Evolutionary conservation across 2,329 filamentous ascomycete genomes (phyloP), one percentile per base, ranked within the genome.

Genomic region (Talaromyces funiculosus): DNA sequence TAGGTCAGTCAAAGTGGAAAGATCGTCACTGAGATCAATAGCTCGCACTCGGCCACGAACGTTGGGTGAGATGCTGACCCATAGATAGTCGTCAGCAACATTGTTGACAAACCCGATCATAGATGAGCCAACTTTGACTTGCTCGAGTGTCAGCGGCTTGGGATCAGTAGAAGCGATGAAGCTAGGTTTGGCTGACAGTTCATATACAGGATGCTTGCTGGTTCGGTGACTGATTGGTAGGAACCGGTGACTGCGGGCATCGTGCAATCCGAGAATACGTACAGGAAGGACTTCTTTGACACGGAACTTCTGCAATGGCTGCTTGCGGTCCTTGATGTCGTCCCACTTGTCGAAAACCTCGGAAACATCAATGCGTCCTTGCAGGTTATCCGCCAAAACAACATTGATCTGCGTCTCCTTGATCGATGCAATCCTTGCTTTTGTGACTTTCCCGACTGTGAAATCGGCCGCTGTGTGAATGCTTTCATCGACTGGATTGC

Each of bases 361-460:
- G 1, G 94, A 95, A 5, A 94, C 85, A 70, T 97, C 93, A 62
- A 99, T 87, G 18, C 94, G 90, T n/a, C 93, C 94, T 71, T 95
- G 90, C 8, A 96, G 82, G 65, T 92, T 91, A 69, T 95, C 90
- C 45, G 90, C 88, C 55, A 97, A 82, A 66, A 90, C 85, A 5
- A 99, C 91, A 66, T 97, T 97, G 59, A 97, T 80, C 72, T 99
- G 94, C 0, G 93, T 97, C 53, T 88, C 87, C 75, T 96, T 96
- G 70, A 97, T 80, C 0, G 90, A 90, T n/a, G 84, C 84, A 47
- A 99, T 84, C 67, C 83, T 88, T 40, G 90, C 93, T 70, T 90
- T 91, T 7, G 87, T 86, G 51, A 89, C 72, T 65, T 83, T 88
- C 57, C 93, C 93, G 31, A 91, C 80, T 1, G 80, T 79, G 53